Base-by-base conservation (phyloP, 495 filamentous ascomycete genomes). In the Zalerion maritima region DNA sequence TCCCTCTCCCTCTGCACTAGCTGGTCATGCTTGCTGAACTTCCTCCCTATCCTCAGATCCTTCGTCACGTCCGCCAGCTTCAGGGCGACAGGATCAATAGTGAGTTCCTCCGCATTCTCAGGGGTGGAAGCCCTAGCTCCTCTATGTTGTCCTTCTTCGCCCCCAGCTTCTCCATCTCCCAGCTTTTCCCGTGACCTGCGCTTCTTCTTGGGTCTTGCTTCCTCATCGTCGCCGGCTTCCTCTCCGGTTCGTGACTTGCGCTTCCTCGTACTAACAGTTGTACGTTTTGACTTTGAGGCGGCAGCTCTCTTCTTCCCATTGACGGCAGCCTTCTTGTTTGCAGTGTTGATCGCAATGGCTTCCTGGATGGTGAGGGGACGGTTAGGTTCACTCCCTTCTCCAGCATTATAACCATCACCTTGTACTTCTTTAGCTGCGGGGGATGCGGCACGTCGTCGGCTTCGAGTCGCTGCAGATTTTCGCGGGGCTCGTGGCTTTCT, bases 41-140 rank as follows among this genome's bases (percentile, higher is more conserved):
- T 81, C 49, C 74, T 81, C 22, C 89, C 89, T 5, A 77, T 79
- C 14, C 69, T 65, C 15, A 77, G 48, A 43, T 92, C 81, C 36
- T 67, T 76, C 42, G 74, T 80, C 3, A 97, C 53, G 21, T 92
- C 82, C 8, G 64, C 71, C 81, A 97, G 94, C 32, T 73, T 87
- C 19, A 82, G 62, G 1, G 67, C 64, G 3, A 62, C 62, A 4
- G 71, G 64, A 35, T 78, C 69, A 23, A 94, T 79, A 26, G 75
- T 62, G 18, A 74, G 60, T 6, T 56, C 45, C 47, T 93, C 85
- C 1, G 81, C 77, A 41, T 77, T 75, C 37, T 84, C 81, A 1
- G 83, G 84, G 1, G 81, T 91, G 6, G 57, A 52, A 50, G 18
- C 40, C 72, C 61, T 21, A 72, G 64, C 43, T 43, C 21, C 44